Evolutionary conservation across 2,329 filamentous ascomycete species (phyloP).

Genomic region (Talaromyces atroroseus): DNA sequence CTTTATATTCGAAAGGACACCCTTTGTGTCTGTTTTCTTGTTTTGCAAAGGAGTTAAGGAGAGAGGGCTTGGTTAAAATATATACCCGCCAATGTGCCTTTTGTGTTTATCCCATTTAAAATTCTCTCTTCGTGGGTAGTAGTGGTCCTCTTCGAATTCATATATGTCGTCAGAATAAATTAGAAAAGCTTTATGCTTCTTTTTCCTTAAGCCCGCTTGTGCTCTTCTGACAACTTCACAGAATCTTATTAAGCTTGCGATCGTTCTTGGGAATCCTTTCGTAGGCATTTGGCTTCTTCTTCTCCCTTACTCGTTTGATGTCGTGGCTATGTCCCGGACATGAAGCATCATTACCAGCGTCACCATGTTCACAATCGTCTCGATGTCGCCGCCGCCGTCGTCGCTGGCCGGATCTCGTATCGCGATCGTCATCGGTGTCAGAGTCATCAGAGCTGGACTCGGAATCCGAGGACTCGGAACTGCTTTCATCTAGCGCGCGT

Average conservation of each 20-base stretch:
- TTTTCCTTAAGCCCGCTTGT: no score
- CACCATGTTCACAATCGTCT: slow-evolving; percentile 18
- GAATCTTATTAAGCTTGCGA: background rate
- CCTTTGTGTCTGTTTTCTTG: background rate
- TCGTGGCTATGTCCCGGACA: slow-evolving; percentile 17
- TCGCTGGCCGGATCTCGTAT: slow-evolving; percentile 16
- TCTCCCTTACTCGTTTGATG: slow-evolving; percentile 21
- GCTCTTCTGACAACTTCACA: background rate
- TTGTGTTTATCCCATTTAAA: background rate
- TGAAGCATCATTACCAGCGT: slow-evolving; percentile 16
- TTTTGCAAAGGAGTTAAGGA: background rate
- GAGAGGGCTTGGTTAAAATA: slow-evolving; percentile 5
- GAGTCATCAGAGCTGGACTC: slow-evolving; percentile 37
- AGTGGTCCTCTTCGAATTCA: slow-evolving; percentile 16
- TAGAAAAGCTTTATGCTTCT: background rate
- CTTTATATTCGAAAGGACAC: background rate
- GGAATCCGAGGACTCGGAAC: slow-evolving; percentile 49
- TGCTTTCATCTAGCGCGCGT: slow-evolving; percentile 75
- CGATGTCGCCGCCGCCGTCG: slow-evolving; percentile 12
- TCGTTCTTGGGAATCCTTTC: slow-evolving; percentile 39
- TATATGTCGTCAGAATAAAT: background rate
- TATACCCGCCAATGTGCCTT: slow-evolving; percentile 10
- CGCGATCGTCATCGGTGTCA: slow-evolving; percentile 12
- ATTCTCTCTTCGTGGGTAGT: slow-evolving; percentile 5
- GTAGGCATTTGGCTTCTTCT: slow-evolving; percentile 41